phyloP scores from a whole-genome alignment of 2,329 filamentous ascomycete species.

The Capronia coronata region DNA sequence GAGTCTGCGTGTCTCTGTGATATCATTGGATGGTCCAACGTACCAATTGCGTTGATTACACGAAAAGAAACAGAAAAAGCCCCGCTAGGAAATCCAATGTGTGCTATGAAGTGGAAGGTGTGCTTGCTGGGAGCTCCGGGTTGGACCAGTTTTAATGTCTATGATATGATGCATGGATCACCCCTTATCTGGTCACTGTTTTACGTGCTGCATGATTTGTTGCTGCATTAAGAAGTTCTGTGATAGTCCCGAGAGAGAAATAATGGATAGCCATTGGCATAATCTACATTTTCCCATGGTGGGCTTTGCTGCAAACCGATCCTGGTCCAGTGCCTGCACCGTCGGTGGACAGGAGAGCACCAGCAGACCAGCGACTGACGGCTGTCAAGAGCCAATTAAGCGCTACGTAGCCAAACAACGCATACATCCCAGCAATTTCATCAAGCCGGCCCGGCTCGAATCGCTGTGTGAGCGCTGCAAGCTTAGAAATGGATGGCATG shows the following conservation, averaged over 20 bases:
- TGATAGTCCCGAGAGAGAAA: neutral
- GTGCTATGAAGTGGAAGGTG: constrained; percentile 7
- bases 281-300: constrained; percentile 5
- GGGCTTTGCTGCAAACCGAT: neutral
- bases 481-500: constrained; percentile 90
- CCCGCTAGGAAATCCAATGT: constrained; percentile 5
- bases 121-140: constrained; percentile 2
- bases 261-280: constrained; percentile 5
- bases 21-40: neutral
- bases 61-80: constrained; percentile 1
- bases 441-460: neutral
- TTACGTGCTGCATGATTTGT: neutral
- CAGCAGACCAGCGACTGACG: constrained; percentile 1
- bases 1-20: too few relatives aligned
- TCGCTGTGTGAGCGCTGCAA: neutral
- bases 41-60: neutral
- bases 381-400: neutral
- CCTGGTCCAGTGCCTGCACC: neutral
- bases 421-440: neutral
- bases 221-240: neutral
- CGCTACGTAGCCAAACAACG: neutral
- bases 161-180: constrained; percentile 11
- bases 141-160: constrained; percentile 20
- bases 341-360: neutral
- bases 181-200: neutral